These are phyloP conservation scores for Trichoderma cornu-damae DNA, from an alignment of 2,329 filamentous ascomycete species.

Conservation along the genomic window DNA sequence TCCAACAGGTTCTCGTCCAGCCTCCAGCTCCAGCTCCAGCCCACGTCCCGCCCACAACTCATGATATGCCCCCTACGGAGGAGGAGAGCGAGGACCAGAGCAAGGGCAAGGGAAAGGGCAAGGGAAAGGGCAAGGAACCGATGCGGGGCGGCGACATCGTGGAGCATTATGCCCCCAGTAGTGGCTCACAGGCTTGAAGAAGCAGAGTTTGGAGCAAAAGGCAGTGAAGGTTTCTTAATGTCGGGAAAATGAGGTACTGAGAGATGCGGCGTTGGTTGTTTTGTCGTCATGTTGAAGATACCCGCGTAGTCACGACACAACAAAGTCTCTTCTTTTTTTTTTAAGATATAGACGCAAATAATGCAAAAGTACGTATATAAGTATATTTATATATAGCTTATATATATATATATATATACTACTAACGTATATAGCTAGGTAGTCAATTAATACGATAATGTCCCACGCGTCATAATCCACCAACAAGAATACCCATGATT, in stretches of 20 bases:
- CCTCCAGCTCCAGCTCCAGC: background rate
- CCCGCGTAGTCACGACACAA: background rate
- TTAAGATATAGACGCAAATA: too few relatives aligned
- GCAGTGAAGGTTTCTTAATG: background rate
- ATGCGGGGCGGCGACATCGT: background rate
- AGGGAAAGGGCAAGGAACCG: background rate
- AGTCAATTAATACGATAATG: background rate
- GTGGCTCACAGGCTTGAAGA: background rate
- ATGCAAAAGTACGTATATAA: background rate
- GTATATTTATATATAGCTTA: background rate
- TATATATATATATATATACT: background rate
- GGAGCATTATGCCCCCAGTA: background rate
- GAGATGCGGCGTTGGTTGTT: background rate
- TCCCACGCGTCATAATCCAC: background rate
- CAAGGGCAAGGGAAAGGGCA: background rate
- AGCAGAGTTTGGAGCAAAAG: too few relatives aligned
- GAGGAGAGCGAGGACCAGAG: background rate
- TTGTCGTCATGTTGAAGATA: background rate
- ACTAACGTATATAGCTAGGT: too few relatives aligned
- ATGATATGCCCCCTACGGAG: background rate
- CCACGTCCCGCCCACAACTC: background rate
- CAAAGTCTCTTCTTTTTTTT: too few relatives aligned
- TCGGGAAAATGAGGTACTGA: background rate
- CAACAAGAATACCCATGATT: background rate
- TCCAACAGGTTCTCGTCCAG: background rate